A percentile compares a stretch with the other conserved stretches of the same genome.
Conservation (phyloP, 2,329 filamentous ascomycete genomes). For the Trichoderma oligosporum region DNA sequence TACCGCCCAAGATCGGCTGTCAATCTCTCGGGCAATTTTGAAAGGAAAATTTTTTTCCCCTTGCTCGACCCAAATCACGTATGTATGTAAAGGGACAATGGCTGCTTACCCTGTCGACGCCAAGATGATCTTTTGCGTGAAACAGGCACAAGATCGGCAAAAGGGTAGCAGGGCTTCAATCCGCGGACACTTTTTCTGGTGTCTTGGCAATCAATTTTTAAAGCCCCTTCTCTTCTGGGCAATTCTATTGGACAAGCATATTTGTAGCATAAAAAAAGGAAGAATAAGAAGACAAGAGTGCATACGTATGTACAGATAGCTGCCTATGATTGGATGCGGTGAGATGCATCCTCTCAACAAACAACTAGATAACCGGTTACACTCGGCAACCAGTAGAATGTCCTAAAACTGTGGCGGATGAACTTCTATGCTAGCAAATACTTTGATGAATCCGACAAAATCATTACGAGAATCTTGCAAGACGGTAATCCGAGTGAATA, state of each 20-base stretch:
- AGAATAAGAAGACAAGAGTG: no score
- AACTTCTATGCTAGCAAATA: background rate
- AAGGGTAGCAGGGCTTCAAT: background rate
- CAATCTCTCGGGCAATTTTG: background rate
- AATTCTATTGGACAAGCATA: background rate
- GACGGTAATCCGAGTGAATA: background rate
- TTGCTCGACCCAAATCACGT: background rate
- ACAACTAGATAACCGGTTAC: background rate
- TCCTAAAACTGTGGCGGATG: background rate
- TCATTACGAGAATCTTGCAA: no score
- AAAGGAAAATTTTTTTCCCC: background rate
- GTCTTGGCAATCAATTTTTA: background rate
- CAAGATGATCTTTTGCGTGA: background rate
- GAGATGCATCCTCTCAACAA: background rate
- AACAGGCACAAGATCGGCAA: slow-evolving; percentile 1
- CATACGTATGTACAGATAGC: no score
- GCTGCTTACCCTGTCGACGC: background rate
- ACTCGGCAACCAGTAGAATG: slow-evolving; percentile 3
- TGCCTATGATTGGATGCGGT: background rate
- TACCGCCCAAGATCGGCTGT: background rate
- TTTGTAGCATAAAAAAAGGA: no score
- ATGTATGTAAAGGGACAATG: background rate
- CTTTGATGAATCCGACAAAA: background rate
- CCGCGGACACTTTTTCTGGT: background rate
- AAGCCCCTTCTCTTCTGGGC: background rate